Percentiles rank a stretch among this genome's conserved stretches.
These are phyloP conservation scores for Pichia thaimueangensis DNA, from an alignment of 805 yeast species.

Conservation along the genomic window DNA sequence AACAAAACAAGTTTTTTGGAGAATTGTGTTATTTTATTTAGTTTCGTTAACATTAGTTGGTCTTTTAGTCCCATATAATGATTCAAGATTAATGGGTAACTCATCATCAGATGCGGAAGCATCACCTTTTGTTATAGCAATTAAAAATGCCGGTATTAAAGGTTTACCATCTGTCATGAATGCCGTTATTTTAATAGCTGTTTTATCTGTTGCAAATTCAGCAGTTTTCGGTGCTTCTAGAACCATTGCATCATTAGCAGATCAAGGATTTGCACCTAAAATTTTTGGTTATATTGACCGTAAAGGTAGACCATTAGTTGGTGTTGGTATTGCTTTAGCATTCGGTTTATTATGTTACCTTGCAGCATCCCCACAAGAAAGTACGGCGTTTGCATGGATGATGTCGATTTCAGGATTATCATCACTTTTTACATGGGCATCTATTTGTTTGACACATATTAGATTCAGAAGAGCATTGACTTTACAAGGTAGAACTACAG, in stretches of 20 bases:
- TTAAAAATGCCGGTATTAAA: slow-evolving; percentile 51
- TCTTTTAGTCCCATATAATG: slow-evolving; percentile 50
- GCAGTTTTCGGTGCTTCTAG: slow-evolving; percentile 71
- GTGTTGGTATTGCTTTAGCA: slow-evolving; percentile 46
- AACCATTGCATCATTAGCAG: slow-evolving; percentile 60
- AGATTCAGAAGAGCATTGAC: slow-evolving; percentile 64
- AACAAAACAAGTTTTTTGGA: slow-evolving; percentile 55
- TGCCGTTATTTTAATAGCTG: slow-evolving; percentile 66
- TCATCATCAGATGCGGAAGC: slow-evolving; percentile 48
- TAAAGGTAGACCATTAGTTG: slow-evolving; percentile 71
- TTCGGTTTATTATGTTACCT: slow-evolving; percentile 58
- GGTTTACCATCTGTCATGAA: slow-evolving; percentile 70
- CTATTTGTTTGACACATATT: slow-evolving; percentile 61
- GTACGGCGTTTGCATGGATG: slow-evolving; percentile 65
- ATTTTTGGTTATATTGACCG: slow-evolving; percentile 65
- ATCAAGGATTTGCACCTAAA: slow-evolving; percentile 63
- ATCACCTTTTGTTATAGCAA: slow-evolving; percentile 74
- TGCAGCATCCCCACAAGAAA: slow-evolving; percentile 51
- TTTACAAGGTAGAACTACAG: slow-evolving; percentile 60
- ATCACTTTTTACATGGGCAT: slow-evolving; percentile 75
- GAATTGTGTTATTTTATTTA: slow-evolving; percentile 50
- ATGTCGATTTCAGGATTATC: slow-evolving; percentile 73
- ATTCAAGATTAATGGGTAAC: slow-evolving; percentile 39
- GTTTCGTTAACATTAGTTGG: slow-evolving; percentile 43
- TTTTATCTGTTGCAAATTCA: slow-evolving; percentile 71